These are phyloP conservation scores for Pulveroboletus frians DNA, from an alignment of 768 basidiomycete species.

Conservation along the genomic window DNA sequence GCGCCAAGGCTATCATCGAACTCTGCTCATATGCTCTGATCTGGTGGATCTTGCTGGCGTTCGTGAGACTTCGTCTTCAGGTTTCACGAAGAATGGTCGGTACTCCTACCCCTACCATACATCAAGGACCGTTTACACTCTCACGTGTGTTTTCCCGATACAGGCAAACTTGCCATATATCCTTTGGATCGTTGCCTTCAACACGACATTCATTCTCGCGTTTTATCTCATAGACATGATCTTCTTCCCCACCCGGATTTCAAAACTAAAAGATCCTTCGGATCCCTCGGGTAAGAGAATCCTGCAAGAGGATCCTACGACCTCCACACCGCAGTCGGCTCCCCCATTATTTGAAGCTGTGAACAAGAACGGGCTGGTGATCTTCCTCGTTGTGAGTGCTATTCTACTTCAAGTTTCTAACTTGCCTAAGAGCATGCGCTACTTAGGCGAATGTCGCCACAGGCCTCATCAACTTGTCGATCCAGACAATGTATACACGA, in stretches of 20 bases:
- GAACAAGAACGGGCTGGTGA: conserved; percentile 70
- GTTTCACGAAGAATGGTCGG: conserved; percentile 63
- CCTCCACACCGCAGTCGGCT: conserved; percentile 23
- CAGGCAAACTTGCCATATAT: conserved; percentile 89
- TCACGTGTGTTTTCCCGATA: not conserved
- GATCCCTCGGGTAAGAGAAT: conserved; percentile 24
- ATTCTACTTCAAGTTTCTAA: not conserved
- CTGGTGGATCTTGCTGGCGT: conserved; percentile 67
- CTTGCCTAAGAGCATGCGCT: not conserved
- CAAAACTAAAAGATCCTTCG: conserved; percentile 21
- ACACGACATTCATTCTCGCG: conserved; percentile 74
- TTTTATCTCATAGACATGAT: conserved; percentile 74
- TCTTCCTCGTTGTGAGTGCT: conserved; percentile 75
- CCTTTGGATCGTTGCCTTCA: conserved; percentile 85
- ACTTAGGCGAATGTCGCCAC: conserved; percentile 82
- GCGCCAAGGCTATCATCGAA: conserved; percentile 71
- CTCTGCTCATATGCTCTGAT: conserved; percentile 69
- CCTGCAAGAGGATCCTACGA: conserved; percentile 21
- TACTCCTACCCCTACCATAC: conserved; percentile 7
- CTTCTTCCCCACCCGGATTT: conserved; percentile 51
- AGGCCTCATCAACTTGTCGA: conserved; percentile 73
- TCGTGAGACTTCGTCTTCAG: conserved; percentile 29
- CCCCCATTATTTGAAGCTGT: conserved; percentile 69
- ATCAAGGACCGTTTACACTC: not conserved
- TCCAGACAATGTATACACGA: conserved; percentile 76